Conservation (phyloP, 1,284 basidiomycete genomes). For the Apiotrichum gamsii region DNA sequence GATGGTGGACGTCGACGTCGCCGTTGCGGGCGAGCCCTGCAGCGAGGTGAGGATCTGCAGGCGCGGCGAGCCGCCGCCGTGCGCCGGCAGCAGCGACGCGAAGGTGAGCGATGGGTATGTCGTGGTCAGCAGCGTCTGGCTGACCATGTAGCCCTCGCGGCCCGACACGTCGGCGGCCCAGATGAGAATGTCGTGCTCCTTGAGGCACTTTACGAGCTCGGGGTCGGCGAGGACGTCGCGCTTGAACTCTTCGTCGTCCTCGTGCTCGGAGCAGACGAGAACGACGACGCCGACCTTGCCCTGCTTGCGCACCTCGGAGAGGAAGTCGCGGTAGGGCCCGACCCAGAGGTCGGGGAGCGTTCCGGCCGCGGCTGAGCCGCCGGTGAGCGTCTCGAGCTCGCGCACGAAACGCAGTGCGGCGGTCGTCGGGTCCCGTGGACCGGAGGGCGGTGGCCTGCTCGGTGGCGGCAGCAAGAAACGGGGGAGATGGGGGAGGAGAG, state of each 20-base stretch:
- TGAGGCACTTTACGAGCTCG: slow-evolving; percentile 59
- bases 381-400: slow-evolving; percentile 37
- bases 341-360: slow-evolving; percentile 69
- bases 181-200: slow-evolving; percentile 64
- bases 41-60: slow-evolving; percentile 76
- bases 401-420: slow-evolving; percentile 33
- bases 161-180: slow-evolving; percentile 82
- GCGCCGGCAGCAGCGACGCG: slow-evolving; percentile 68
- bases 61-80: slow-evolving; percentile 50
- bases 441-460: slow-evolving; percentile 15
- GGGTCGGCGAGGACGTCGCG: slow-evolving; percentile 72
- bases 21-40: slow-evolving; percentile 59
- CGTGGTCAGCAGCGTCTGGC: slow-evolving; percentile 77
- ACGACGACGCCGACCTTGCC: slow-evolving; percentile 70
- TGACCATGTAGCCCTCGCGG: slow-evolving; percentile 74
- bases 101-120: slow-evolving; percentile 91
- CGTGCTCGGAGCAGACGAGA: slow-evolving; percentile 84
- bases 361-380: slow-evolving; percentile 22
- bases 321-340: slow-evolving; percentile 74
- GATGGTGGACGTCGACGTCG: slow-evolving; percentile 61
- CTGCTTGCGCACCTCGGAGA: slow-evolving; percentile 65
- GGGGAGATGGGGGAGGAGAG: slow-evolving; percentile 38
- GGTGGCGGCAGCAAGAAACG: slow-evolving; percentile 42
- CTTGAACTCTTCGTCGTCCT: slow-evolving; percentile 81
- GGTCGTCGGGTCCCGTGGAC: slow-evolving; percentile 31